Evolutionary conservation across 805 yeast species (phyloP).

Genomic region (Teunomyces tritomae): DNA sequence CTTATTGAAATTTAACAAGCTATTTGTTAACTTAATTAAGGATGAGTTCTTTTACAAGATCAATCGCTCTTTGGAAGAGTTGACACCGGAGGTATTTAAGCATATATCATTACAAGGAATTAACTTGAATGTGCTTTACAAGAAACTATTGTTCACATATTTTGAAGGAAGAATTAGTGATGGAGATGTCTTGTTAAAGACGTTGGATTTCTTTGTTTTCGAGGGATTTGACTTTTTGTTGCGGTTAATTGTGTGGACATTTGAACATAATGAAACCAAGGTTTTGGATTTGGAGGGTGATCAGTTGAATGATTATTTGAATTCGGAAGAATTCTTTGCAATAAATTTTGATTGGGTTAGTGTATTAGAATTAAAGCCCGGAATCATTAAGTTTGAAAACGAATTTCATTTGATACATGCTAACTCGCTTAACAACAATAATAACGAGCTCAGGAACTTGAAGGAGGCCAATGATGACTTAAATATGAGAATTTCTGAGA

Average conservation of each 20-base stretch:
- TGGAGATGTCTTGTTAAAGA: constrained; percentile 4
- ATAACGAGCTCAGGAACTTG: constrained; percentile 36
- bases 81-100: constrained; percentile 20
- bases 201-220: constrained; percentile 36
- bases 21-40: constrained; percentile 22
- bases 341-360: constrained; percentile 9
- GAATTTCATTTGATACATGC: constrained; percentile 38
- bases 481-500: constrained; percentile 21
- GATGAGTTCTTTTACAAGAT: constrained; percentile 37
- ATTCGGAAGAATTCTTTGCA: constrained; percentile 16
- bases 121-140: constrained; percentile 20
- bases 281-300: constrained; percentile 23
- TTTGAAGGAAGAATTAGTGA: constrained; percentile 12
- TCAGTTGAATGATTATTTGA: constrained; percentile 20
- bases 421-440: constrained; percentile 36
- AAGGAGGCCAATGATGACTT: constrained; percentile 38
- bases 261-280: constrained; percentile 13
- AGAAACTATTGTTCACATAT: constrained; percentile 17
- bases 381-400: constrained; percentile 34
- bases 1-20: constrained; percentile 31
- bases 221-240: constrained; percentile 39
- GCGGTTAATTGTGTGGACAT: constrained; percentile 25
- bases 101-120: constrained; percentile 40
- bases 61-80: constrained; percentile 35
- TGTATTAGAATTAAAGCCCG: constrained; percentile 16